Evolutionary conservation across 257 asterid genomes (phyloP).

Genomic region (Asclepias syriaca): DNA sequence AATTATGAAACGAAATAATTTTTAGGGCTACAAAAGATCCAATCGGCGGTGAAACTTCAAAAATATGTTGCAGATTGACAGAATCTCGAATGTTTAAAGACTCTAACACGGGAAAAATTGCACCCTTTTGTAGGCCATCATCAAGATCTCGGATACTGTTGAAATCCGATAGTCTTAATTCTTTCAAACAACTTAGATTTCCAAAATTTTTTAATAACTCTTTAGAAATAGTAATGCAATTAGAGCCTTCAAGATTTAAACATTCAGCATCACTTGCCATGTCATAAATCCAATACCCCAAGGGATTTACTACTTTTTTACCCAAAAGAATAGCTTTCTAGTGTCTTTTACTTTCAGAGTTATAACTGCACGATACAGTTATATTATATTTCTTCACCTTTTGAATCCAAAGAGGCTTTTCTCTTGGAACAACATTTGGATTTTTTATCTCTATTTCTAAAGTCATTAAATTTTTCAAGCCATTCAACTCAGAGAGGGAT

Average conservation of each 20-base stretch:
- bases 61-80: not conserved
- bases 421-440: not conserved
- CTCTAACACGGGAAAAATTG: not conserved
- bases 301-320: not conserved
- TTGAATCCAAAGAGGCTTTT: not conserved
- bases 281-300: slow-evolving; percentile 4
- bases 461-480: not conserved
- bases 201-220: not conserved
- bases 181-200: not conserved
- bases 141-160: not conserved
- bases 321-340: not conserved
- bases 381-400: not conserved
- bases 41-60: not conserved
- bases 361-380: not conserved
- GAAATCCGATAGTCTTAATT: not conserved
- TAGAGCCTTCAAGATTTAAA: not conserved
- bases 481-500: not conserved
- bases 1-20: not conserved
- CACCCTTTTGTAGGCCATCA: not conserved
- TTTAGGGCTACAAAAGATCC: not conserved
- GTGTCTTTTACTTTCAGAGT: too few relatives aligned
- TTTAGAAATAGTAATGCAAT: not conserved
- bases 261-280: not conserved
- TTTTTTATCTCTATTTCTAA: not conserved
- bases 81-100: not conserved